A percentile compares a stretch with the other conserved stretches of the same genome.
These are phyloP conservation scores for Syzygium syzygioides DNA, from an alignment of 441 rosid species.

Conservation along the genomic window DNA sequence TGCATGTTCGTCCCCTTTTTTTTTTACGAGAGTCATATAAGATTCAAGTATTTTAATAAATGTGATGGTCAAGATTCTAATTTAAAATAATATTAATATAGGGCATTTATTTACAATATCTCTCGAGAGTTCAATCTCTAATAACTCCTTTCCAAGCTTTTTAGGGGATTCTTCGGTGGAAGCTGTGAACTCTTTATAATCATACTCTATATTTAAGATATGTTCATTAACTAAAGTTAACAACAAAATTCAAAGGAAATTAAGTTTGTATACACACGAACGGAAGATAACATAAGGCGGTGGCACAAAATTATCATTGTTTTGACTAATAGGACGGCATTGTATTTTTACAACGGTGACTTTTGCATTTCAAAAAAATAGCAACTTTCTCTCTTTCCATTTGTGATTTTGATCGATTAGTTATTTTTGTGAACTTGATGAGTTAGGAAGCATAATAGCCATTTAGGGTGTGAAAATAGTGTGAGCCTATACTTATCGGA, in stretches of 20 bases:
- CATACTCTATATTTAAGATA: background rate
- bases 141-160: background rate
- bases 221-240: background rate
- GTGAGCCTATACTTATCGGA: rapidly evolving
- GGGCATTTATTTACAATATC: rapidly evolving
- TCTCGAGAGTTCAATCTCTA: background rate
- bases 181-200: background rate
- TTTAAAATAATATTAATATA: background rate
- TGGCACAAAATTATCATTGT: background rate
- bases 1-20: background rate
- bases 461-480: background rate
- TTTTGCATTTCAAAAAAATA: background rate
- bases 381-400: background rate
- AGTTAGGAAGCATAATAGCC: background rate
- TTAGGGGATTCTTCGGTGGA: background rate
- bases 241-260: background rate
- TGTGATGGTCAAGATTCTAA: background rate
- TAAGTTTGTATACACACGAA: background rate
- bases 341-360: background rate
- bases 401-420: background rate
- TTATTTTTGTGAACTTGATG: background rate
- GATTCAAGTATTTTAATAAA: background rate
- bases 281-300: background rate
- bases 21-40: background rate
- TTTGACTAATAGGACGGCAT: background rate